Percentiles rank a stretch among this genome's conserved stretches.
These are phyloP conservation scores for Calamus simplicifolius DNA, from an alignment of 176 grass and related monocot species.

Conservation along the genomic window DNA sequence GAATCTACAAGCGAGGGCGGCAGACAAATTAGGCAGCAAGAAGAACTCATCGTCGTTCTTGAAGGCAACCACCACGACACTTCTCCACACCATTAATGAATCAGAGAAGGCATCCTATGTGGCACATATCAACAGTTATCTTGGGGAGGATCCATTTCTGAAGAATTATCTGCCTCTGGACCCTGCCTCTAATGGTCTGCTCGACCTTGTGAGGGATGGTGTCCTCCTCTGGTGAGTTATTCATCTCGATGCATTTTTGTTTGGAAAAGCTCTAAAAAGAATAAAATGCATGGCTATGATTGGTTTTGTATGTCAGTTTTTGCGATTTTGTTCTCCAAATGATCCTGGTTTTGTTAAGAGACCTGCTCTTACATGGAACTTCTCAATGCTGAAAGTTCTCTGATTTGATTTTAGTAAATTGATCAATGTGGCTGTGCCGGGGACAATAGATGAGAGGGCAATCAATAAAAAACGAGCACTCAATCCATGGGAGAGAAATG, in stretches of 20 bases:
- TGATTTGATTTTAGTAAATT: conserved; percentile 64
- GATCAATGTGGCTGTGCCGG: conserved; percentile 96
- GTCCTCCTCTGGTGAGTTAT: conserved; percentile 81
- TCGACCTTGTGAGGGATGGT: conserved; percentile 77
- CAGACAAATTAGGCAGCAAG: conserved; percentile 39
- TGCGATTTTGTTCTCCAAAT: too few relatives aligned
- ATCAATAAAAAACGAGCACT: conserved; percentile 97
- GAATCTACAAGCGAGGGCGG: conserved; percentile 53
- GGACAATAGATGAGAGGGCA: conserved; percentile 98
- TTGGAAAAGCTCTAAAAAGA: too few relatives aligned
- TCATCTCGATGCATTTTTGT: too few relatives aligned
- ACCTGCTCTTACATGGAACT: too few relatives aligned
- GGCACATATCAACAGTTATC: conserved; percentile 88
- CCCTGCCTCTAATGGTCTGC: conserved; percentile 60
- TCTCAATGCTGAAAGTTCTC: background rate
- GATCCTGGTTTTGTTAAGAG: too few relatives aligned
- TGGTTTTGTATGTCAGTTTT: too few relatives aligned
- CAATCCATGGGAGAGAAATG: conserved; percentile 98
- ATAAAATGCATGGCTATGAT: too few relatives aligned
- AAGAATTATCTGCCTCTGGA: conserved; percentile 92
- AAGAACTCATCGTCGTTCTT: conserved; percentile 81
- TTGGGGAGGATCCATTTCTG: conserved; percentile 74
- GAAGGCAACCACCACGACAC: conserved; percentile 75
- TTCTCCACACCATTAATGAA: conserved; percentile 88
- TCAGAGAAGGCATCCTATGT: conserved; percentile 92